Base-by-base conservation (phyloP, 768 basidiomycete genomes). In the Cystofilobasidium macerans region DNA sequence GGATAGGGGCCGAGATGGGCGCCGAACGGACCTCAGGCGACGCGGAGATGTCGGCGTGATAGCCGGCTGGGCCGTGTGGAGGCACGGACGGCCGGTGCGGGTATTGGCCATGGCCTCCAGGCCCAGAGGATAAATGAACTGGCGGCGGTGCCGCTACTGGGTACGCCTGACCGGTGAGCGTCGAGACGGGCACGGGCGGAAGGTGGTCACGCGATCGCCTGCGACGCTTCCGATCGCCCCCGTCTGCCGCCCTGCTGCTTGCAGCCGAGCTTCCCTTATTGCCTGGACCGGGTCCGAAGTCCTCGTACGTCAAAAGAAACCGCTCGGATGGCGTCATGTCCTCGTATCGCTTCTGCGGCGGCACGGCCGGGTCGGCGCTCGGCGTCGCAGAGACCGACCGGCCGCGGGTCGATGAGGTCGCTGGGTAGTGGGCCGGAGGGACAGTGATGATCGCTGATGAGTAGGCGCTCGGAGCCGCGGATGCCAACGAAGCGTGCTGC, bases 271-370 rank as follows among this genome's bases (percentile, higher is more conserved):
- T n/a, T n/a, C n/a, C n/a, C 28, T 35, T 30, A 40, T 62, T 61
- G 8, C 65, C 65, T 3, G 65, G 65, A 12, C 65, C 65, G 14
- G 58, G 58, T 2, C 24, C 32, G 43, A 67, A 67, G 18, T 38
- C 35, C 36, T 67, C 53, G 22, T 54, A 48, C 38, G n/a, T 61
- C n/a, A 61, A n/a, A 7, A 67, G 61, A 42, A 61, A 67, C 18
- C 42, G 51, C 33, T 67, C 65, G 38, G 65, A 67, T 18, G 65
- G 65, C n/a, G 65, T 67, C 60, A 67, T 51, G 32, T 65, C 64
- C 35, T 51, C 45, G 40, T 47, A 38, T 6, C 58, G 38, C 43
- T 60, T 60, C n/a, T 42, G 38, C 2, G 24, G 38, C 1, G 38
- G 22, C 22, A 30, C 28, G 51, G 12, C 28, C 28, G 30, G 28